Conservation (phyloP, 768 basidiomycete species). For the Lyophyllum semitale region DNA sequence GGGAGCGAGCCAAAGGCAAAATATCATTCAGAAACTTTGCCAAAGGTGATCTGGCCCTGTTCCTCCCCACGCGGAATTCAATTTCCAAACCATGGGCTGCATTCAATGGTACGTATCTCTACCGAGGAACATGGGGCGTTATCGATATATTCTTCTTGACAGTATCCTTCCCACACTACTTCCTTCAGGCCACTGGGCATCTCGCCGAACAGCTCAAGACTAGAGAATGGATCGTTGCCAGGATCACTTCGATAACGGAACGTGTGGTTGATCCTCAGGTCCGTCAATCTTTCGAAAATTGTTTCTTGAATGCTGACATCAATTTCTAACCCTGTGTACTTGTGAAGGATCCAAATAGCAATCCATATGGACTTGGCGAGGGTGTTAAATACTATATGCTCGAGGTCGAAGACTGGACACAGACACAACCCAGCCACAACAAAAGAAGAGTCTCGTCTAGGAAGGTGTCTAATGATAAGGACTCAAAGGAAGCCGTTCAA, state of each 20-base stretch:
- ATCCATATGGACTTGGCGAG: constrained; percentile 87
- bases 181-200: constrained; percentile 84
- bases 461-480: constrained; percentile 48
- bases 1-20: constrained; percentile 94
- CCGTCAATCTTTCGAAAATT: constrained; percentile 9
- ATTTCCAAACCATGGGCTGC: constrained; percentile 96
- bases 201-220: constrained; percentile 88
- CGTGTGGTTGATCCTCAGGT: constrained; percentile 82
- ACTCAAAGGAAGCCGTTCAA: constrained; percentile 33
- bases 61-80: constrained; percentile 94
- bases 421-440: constrained; percentile 75
- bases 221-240: constrained; percentile 93
- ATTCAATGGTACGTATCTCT: constrained; percentile 77
- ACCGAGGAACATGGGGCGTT: neutral
- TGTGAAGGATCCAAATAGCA: constrained; percentile 72
- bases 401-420: constrained; percentile 93
- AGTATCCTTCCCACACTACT: constrained; percentile 98
- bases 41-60: constrained; percentile 93
- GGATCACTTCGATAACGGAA: constrained; percentile 87
- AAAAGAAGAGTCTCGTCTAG: constrained; percentile 59
- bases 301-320: neutral
- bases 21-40: constrained; percentile 95
- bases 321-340: constrained; percentile 6
- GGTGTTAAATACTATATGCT: constrained; percentile 94
- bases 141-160: constrained; percentile 26